Evolutionary conservation across 1,284 basidiomycete species (phyloP).

Genomic region (Vanrija sp.): DNA sequence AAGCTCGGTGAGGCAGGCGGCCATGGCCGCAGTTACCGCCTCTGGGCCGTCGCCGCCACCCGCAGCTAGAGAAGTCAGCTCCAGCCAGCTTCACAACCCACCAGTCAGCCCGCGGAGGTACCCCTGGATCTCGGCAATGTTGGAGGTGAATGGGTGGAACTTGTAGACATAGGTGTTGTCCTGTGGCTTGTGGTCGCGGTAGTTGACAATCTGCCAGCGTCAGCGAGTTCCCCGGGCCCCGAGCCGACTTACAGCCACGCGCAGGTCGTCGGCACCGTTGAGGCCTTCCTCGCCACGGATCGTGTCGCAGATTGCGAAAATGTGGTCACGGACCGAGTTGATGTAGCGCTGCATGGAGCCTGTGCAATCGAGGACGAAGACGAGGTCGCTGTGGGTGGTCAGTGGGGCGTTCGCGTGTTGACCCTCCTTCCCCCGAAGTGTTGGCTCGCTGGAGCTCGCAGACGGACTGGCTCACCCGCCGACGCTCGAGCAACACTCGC

Average conservation of each 20-base stretch:
- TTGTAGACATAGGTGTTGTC: conserved; percentile 90
- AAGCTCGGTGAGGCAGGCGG: conserved; percentile 73
- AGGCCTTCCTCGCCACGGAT: conserved; percentile 94
- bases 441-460: background rate
- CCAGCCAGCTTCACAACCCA: conserved; percentile 13
- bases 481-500: too few relatives aligned
- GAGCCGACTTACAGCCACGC: conserved; percentile 63
- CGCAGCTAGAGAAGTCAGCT: conserved; percentile 61
- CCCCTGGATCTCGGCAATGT: conserved; percentile 80
- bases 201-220: conserved; percentile 60
- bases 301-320: conserved; percentile 91
- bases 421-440: background rate
- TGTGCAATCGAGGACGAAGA: conserved; percentile 86
- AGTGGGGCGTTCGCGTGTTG: background rate
- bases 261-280: conserved; percentile 76
- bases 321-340: conserved; percentile 86
- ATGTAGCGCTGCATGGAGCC: conserved; percentile 57
- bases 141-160: conserved; percentile 90
- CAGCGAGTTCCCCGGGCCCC: background rate
- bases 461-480: too few relatives aligned
- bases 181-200: conserved; percentile 91
- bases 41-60: conserved; percentile 98
- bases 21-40: conserved; percentile 90
- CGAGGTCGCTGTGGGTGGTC: conserved; percentile 63
- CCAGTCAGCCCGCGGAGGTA: conserved; percentile 60